A percentile compares a stretch with the other conserved stretches of the same genome.
Evolutionary conservation across 352 stramenopile species (phyloP).

Genomic region (Phytophthora meadii): DNA sequence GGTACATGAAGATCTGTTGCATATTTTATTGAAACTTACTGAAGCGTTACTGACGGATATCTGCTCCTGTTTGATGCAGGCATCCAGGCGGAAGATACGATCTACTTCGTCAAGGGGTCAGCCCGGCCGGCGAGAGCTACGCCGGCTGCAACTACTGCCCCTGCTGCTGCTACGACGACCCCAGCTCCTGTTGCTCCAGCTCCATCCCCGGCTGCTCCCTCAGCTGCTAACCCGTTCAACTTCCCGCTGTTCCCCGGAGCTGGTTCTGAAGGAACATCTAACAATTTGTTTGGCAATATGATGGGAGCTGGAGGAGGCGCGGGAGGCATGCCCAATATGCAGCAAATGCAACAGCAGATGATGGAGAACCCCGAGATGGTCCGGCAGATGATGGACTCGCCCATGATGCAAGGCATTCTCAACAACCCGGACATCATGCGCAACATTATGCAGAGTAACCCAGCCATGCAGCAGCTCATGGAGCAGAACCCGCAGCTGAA

Average conservation of each 20-base stretch:
- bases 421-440: slow-evolving; percentile 97
- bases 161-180: slow-evolving; percentile 22
- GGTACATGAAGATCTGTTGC: slow-evolving; percentile 39
- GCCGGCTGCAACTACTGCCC: slow-evolving; percentile 21
- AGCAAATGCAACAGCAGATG: slow-evolving; percentile 89
- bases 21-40: background rate
- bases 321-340: slow-evolving; percentile 68
- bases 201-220: slow-evolving; percentile 16
- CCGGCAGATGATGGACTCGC: slow-evolving; percentile 90
- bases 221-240: slow-evolving; percentile 54
- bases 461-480: slow-evolving; percentile 95
- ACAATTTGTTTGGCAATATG: slow-evolving; percentile 64
- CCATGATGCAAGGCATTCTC: slow-evolving; percentile 93
- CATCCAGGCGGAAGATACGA: slow-evolving; percentile 80
- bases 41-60: background rate
- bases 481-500: slow-evolving; percentile 96
- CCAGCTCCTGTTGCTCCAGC: slow-evolving; percentile 25
- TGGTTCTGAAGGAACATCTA: slow-evolving; percentile 19
- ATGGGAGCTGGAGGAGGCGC: slow-evolving; percentile 38
- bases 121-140: slow-evolving; percentile 31
- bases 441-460: slow-evolving; percentile 96
- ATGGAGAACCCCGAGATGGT: slow-evolving; percentile 91
- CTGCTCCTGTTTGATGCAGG: slow-evolving; percentile 35
- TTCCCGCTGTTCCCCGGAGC: slow-evolving; percentile 56
- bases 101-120: slow-evolving; percentile 88